Evolutionary conservation across 257 asterid species (phyloP).

Genomic region (Plantago ovata): DNA sequence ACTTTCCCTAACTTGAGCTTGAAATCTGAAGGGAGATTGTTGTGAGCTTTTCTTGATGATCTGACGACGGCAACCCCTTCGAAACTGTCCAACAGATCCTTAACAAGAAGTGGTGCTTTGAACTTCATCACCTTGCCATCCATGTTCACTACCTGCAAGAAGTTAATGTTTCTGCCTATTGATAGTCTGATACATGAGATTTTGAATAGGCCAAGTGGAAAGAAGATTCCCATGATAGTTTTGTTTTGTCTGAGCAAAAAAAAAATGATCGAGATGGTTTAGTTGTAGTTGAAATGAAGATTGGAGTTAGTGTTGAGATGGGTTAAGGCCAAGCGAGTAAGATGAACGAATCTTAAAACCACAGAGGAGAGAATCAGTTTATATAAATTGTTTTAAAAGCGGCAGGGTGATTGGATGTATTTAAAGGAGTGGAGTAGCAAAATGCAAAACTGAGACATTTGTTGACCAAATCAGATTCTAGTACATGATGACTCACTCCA

Average conservation of each 20-base stretch:
- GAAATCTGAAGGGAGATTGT: slow-evolving; percentile 24
- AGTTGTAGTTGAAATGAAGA: background rate
- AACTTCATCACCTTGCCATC: slow-evolving; percentile 35
- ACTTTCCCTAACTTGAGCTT: slow-evolving; percentile 31
- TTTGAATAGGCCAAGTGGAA: slow-evolving; percentile 1
- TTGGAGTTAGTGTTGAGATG: background rate
- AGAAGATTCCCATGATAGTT: slow-evolving; percentile 29
- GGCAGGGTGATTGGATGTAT: too few species aligned
- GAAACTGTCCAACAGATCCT: slow-evolving; percentile 26
- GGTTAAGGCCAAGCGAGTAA: background rate
- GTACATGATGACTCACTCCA: too few species aligned
- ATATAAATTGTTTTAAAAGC: too few species aligned
- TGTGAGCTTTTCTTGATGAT: slow-evolving; percentile 22
- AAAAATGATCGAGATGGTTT: background rate
- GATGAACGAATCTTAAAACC: background rate
- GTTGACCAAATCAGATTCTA: too few species aligned
- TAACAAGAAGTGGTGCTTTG: slow-evolving; percentile 30
- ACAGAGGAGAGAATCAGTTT: background rate
- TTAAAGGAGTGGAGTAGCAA: too few species aligned
- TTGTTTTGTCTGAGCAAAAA: background rate
- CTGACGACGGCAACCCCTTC: slow-evolving; percentile 30
- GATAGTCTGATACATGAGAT: slow-evolving; percentile 17
- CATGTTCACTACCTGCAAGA: slow-evolving; percentile 26
- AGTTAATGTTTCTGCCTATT: slow-evolving; percentile 9
- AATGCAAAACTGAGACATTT: too few species aligned